phyloP scores from a whole-genome alignment of 306 rosid species.

The Trifolium fragiferum region DNA sequence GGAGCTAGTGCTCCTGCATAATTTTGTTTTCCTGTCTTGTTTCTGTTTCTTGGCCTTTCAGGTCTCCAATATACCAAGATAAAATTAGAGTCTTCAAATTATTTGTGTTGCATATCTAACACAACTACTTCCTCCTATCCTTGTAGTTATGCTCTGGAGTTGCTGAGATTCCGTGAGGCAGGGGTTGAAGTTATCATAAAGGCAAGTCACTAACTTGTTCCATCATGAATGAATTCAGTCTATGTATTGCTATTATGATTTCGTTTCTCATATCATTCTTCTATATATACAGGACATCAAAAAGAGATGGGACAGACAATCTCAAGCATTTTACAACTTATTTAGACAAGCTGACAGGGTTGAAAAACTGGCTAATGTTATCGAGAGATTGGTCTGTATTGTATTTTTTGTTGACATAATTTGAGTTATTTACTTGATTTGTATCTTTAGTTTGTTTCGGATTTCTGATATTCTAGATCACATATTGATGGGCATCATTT shows the following conservation, averaged over 20 bases:
- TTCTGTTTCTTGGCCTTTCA: constrained; percentile 32
- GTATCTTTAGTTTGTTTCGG: constrained; percentile 35
- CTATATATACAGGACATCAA: constrained; percentile 66
- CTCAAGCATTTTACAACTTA: constrained; percentile 88
- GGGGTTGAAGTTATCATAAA: constrained; percentile 93
- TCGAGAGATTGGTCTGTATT: constrained; percentile 10
- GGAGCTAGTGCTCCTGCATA: constrained; percentile 32
- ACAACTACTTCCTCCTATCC: constrained; percentile 39
- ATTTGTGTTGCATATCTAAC: constrained; percentile 41
- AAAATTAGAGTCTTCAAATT: constrained; percentile 17
- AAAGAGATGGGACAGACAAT: constrained; percentile 91
- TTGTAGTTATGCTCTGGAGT: constrained; percentile 93
- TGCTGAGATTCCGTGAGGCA: constrained; percentile 91
- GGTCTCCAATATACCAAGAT: constrained; percentile 10
- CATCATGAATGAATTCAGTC: constrained; percentile 31
- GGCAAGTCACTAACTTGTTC: constrained; percentile 53
- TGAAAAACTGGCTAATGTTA: constrained; percentile 83
- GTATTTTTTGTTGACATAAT: constrained; percentile 13
- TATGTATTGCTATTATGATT: constrained; percentile 29
- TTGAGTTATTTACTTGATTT: constrained; percentile 39
- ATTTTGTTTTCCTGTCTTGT: constrained; percentile 15
- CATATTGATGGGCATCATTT: constrained; percentile 32
- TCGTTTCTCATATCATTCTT: constrained; percentile 47
- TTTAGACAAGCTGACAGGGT: constrained; percentile 99
- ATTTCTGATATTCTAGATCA: constrained; percentile 25